Conservation (phyloP, 1,284 basidiomycete genomes). For the Ceratobasidium sp. region DNA sequence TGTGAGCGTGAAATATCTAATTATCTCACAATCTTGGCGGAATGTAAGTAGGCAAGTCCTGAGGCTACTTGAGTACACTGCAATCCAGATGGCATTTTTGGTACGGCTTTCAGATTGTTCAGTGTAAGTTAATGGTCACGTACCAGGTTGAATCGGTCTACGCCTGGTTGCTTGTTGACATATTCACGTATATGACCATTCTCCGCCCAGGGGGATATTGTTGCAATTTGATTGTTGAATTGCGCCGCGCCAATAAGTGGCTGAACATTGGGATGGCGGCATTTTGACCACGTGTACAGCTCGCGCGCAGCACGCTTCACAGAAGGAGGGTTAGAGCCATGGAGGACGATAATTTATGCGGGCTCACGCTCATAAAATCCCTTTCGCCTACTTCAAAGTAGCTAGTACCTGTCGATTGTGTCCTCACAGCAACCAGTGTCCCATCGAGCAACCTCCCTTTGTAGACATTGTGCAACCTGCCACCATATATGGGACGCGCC, state of each 20-base stretch:
- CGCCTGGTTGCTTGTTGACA: neutral
- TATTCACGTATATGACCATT: neutral
- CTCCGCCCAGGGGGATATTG: slow-evolving; percentile 3
- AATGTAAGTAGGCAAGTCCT: slow-evolving; percentile 13
- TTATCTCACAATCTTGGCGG: slow-evolving; percentile 3
- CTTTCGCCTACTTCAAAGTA: too few species aligned
- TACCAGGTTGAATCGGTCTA: neutral
- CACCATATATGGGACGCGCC: too few species aligned
- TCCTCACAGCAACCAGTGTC: too few species aligned
- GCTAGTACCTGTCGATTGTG: too few species aligned
- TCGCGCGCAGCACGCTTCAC: neutral
- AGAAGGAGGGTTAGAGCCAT: too few species aligned
- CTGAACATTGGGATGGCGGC: slow-evolving; percentile 4
- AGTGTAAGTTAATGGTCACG: neutral
- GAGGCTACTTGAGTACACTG: neutral
- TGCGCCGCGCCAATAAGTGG: neutral
- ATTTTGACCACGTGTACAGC: slow-evolving; percentile 15
- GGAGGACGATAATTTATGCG: neutral
- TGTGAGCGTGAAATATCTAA: neutral
- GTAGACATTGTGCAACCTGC: too few species aligned
- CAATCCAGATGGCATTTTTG: neutral
- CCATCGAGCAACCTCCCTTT: too few species aligned
- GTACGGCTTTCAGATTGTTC: too few species aligned
- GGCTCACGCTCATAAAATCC: too few species aligned
- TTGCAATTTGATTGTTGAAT: neutral